Percentiles rank a stretch among this genome's conserved stretches.
Evolutionary conservation across 176 grass and related monocot species (phyloP).

Genomic region (Eragrostis curvula): DNA sequence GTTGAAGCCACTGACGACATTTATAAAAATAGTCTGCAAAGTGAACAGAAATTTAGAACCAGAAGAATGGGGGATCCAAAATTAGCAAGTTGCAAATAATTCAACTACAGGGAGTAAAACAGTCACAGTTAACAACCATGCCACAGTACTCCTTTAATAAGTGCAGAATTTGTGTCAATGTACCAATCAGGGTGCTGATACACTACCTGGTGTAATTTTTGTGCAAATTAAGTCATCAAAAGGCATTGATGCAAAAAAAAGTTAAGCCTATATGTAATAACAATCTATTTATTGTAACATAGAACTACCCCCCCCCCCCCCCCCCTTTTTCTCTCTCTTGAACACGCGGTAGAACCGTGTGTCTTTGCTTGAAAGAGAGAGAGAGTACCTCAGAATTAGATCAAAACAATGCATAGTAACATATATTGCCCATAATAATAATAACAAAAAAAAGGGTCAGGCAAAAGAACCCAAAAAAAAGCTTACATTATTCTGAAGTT

Average conservation of each 20-base stretch:
- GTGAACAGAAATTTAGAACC: slow-evolving; percentile 32
- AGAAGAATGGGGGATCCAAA: slow-evolving; percentile 28
- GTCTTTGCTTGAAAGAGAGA: background rate
- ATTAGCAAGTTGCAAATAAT: background rate
- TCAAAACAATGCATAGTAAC: slow-evolving; percentile 23
- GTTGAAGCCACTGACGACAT: slow-evolving; percentile 89
- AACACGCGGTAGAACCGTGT: background rate
- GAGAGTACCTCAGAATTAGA: background rate
- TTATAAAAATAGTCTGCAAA: slow-evolving; percentile 79
- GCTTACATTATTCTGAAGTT: slow-evolving; percentile 86
- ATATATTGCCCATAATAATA: slow-evolving; percentile 12
- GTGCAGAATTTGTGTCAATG: slow-evolving; percentile 24
- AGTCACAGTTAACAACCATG: background rate
- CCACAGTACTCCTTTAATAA: slow-evolving; percentile 1
- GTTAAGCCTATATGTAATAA: slow-evolving; percentile 8
- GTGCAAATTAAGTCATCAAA: slow-evolving; percentile 3
- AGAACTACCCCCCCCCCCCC: too few species aligned
- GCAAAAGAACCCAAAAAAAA: slow-evolving; percentile 1
- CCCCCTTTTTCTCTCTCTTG: background rate
- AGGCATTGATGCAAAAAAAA: slow-evolving; percentile 10
- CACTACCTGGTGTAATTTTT: background rate
- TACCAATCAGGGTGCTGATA: background rate
- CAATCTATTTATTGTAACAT: slow-evolving; percentile 13
- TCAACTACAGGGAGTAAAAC: background rate
- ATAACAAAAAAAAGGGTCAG: slow-evolving; percentile 15